Conservation (phyloP, 1,139 yeast genomes). For the Dujonia santamariae region DNA sequence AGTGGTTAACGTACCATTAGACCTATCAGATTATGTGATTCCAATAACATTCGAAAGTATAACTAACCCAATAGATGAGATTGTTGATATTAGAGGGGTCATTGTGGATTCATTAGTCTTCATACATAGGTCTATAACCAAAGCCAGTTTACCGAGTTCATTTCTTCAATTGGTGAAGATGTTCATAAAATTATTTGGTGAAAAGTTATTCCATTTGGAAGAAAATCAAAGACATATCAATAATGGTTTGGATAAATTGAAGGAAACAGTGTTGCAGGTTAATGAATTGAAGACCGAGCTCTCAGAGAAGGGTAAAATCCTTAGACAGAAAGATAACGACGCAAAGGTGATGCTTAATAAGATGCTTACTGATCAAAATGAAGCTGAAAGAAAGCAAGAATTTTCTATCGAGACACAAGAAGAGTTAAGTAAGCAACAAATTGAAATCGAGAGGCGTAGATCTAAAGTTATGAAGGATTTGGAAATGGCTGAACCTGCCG, state of each 20-base stretch:
- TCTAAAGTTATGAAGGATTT: slow-evolving; percentile 59
- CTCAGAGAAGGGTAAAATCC: slow-evolving; percentile 48
- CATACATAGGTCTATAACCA: slow-evolving; percentile 37
- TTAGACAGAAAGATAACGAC: slow-evolving; percentile 58
- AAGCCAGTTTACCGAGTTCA: slow-evolving; percentile 42
- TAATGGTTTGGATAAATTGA: slow-evolving; percentile 69
- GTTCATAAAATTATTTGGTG: slow-evolving; percentile 42
- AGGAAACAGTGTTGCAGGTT: slow-evolving; percentile 76
- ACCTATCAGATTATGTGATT: slow-evolving; percentile 35
- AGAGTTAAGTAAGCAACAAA: slow-evolving; percentile 67
- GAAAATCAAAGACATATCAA: slow-evolving; percentile 70
- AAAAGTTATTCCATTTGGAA: slow-evolving; percentile 51
- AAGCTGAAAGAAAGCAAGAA: slow-evolving; percentile 86
- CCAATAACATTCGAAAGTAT: slow-evolving; percentile 23
- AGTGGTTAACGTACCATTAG: slow-evolving; percentile 50
- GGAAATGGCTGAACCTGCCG: slow-evolving; percentile 78
- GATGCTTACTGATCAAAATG: slow-evolving; percentile 87
- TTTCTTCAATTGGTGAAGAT: slow-evolving; percentile 51
- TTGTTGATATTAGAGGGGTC: slow-evolving; percentile 40
- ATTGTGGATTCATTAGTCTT: slow-evolving; percentile 46
- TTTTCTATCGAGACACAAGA: slow-evolving; percentile 77
- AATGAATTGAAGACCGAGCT: slow-evolving; percentile 55
- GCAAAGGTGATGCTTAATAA: slow-evolving; percentile 70
- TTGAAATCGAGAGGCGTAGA: slow-evolving; percentile 55
- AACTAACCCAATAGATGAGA: slow-evolving; percentile 10